phyloP scores from a whole-genome alignment of 495 filamentous ascomycete species.

The Xanthoparmelia taractica region DNA sequence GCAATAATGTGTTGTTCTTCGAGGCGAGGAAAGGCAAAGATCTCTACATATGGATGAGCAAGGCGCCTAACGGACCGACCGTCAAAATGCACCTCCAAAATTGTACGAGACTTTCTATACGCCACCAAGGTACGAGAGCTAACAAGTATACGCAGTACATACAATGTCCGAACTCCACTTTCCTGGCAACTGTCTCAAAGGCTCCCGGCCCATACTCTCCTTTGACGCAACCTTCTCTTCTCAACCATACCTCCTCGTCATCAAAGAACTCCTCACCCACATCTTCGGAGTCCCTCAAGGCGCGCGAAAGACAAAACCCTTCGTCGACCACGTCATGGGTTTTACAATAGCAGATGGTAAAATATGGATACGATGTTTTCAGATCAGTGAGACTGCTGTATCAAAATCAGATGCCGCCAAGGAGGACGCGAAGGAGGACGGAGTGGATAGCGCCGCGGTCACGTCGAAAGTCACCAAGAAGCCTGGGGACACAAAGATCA shows the following conservation, averaged over 20 bases:
- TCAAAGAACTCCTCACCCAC: constrained; percentile 82
- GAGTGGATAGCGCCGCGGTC: constrained; percentile 26
- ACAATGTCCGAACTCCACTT: constrained; percentile 96
- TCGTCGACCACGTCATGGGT: constrained; percentile 88
- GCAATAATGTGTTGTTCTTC: constrained; percentile 96
- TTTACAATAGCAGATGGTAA: constrained; percentile 91
- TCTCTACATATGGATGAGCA: constrained; percentile 87
- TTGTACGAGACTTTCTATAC: constrained; percentile 23
- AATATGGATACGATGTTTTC: constrained; percentile 94
- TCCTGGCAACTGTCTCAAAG: constrained; percentile 92
- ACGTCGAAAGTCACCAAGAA: constrained; percentile 36
- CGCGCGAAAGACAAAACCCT: constrained; percentile 84
- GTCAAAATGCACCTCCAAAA: constrained; percentile 80
- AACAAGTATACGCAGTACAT: constrained; percentile 49
- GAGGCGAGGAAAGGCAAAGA: constrained; percentile 93
- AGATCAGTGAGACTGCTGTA: constrained; percentile 75
- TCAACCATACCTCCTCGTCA: constrained; percentile 54
- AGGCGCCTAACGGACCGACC: constrained; percentile 90
- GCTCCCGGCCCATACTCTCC: constrained; percentile 85
- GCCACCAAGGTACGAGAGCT: neutral
- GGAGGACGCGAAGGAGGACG: constrained; percentile 33
- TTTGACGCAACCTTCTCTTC: constrained; percentile 71
- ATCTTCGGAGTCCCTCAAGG: constrained; percentile 90
- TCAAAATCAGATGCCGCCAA: constrained; percentile 39
- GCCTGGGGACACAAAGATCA: constrained; percentile 58